Percentiles rank a stretch among this genome's conserved stretches.
Conservation (phyloP, 2,329 filamentous ascomycete species). For the Iodosphaeria phyllophila region DNA sequence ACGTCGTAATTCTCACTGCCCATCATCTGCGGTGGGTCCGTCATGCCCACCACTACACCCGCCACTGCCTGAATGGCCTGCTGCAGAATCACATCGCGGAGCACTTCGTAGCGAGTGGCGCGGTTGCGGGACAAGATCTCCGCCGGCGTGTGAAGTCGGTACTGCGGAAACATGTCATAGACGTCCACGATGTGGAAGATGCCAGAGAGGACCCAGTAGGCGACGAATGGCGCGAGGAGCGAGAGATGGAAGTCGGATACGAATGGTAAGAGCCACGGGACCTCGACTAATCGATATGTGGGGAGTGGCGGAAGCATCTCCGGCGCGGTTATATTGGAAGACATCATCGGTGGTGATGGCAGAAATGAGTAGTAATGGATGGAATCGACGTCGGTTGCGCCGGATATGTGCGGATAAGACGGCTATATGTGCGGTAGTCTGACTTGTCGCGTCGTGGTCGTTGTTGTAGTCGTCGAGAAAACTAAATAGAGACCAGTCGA, state of each 20-base stretch:
- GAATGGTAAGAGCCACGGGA: slow-evolving; percentile 54
- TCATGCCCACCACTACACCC: slow-evolving; percentile 45
- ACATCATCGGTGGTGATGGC: slow-evolving; percentile 14
- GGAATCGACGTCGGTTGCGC: neutral
- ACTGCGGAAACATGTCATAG: slow-evolving; percentile 72
- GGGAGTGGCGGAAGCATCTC: slow-evolving; percentile 70
- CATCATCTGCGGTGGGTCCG: slow-evolving; percentile 53
- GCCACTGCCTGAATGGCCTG: slow-evolving; percentile 74
- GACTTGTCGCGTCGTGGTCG: too few relatives aligned
- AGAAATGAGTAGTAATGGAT: too few relatives aligned
- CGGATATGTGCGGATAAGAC: neutral
- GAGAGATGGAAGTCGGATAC: slow-evolving; percentile 69
- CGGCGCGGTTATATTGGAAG: slow-evolving; percentile 30
- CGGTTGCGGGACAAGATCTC: slow-evolving; percentile 80
- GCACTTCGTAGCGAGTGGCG: slow-evolving; percentile 66
- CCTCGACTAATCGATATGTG: slow-evolving; percentile 52
- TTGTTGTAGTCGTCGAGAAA: too few relatives aligned
- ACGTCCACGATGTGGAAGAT: slow-evolving; percentile 79
- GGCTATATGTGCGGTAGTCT: neutral
- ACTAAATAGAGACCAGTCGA: too few relatives aligned
- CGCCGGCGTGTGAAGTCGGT: slow-evolving; percentile 85
- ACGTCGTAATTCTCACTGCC: slow-evolving; percentile 76
- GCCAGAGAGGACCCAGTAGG: slow-evolving; percentile 76
- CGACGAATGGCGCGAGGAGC: slow-evolving; percentile 56
- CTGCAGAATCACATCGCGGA: slow-evolving; percentile 80